Evolutionary conservation across 2,329 filamentous ascomycete species (phyloP).

Genomic region (Penicillium sp.): DNA sequence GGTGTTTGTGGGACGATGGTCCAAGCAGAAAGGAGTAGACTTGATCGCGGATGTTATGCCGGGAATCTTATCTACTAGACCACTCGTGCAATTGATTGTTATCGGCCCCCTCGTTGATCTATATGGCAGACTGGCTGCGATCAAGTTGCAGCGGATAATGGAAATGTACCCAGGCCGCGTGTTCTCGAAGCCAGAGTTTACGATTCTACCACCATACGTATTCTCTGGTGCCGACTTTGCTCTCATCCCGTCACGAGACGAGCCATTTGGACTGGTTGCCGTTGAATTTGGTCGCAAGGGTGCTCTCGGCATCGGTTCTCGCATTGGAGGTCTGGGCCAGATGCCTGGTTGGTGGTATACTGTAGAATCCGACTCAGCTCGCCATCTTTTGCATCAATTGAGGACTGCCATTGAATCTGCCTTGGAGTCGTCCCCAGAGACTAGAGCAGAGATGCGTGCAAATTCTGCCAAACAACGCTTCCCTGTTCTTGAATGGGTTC

Average conservation of each 20-base stretch:
- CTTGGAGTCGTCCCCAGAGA: constrained; percentile 57
- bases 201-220: constrained; percentile 64
- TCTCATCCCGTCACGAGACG: constrained; percentile 67
- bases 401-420: constrained; percentile 62
- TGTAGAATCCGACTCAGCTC: constrained; percentile 63
- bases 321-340: constrained; percentile 67
- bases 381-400: constrained; percentile 65
- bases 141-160: constrained; percentile 67
- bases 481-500: constrained; percentile 66
- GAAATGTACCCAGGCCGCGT: constrained; percentile 65
- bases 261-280: constrained; percentile 68
- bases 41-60: constrained; percentile 70
- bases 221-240: constrained; percentile 70
- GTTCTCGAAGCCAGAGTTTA: constrained; percentile 68
- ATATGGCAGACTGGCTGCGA: constrained; percentile 66
- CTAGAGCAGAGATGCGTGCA: constrained; percentile 63
- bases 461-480: constrained; percentile 66
- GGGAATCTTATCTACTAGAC: constrained; percentile 59
- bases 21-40: constrained; percentile 68
- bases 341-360: constrained; percentile 74
- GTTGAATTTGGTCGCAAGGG: constrained; percentile 70
- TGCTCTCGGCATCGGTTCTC: constrained; percentile 64
- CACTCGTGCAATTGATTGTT: constrained; percentile 62
- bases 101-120: constrained; percentile 68
- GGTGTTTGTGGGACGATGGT: constrained; percentile 70